Evolutionary conservation across 306 rosid genomes (phyloP).

Genomic region (Adenanthera pavonina): DNA sequence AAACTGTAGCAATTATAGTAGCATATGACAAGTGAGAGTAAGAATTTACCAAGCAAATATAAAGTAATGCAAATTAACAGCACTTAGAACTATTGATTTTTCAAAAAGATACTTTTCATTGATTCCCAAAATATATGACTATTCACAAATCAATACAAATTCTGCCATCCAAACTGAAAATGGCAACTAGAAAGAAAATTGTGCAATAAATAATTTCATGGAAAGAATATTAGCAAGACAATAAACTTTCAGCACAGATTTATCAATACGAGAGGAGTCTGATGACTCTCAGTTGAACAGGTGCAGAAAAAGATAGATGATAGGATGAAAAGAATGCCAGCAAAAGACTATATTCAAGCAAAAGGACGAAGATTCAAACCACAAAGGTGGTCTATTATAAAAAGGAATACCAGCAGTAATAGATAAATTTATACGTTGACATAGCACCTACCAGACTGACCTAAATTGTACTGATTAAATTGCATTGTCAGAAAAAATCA

Average conservation of each 20-base stretch:
- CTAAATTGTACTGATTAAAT: background rate
- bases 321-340: background rate
- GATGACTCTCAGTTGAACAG: background rate
- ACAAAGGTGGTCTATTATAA: background rate
- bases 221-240: background rate
- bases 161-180: constrained; percentile 1
- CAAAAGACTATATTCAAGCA: background rate
- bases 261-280: background rate
- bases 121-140: background rate
- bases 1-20: constrained; percentile 43
- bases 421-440: background rate
- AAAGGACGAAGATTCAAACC: too few species aligned
- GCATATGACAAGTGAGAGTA: constrained; percentile 14
- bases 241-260: background rate
- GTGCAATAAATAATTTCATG: background rate
- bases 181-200: background rate
- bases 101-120: background rate
- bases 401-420: background rate
- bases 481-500: constrained; percentile 5
- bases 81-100: constrained; percentile 15
- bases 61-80: constrained; percentile 28
- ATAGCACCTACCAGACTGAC: background rate
- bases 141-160: constrained; percentile 10
- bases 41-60: constrained; percentile 27
- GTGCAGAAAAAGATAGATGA: background rate